Evolutionary conservation across 768 basidiomycete genomes (phyloP).

Genomic region (Trametes maxima): DNA sequence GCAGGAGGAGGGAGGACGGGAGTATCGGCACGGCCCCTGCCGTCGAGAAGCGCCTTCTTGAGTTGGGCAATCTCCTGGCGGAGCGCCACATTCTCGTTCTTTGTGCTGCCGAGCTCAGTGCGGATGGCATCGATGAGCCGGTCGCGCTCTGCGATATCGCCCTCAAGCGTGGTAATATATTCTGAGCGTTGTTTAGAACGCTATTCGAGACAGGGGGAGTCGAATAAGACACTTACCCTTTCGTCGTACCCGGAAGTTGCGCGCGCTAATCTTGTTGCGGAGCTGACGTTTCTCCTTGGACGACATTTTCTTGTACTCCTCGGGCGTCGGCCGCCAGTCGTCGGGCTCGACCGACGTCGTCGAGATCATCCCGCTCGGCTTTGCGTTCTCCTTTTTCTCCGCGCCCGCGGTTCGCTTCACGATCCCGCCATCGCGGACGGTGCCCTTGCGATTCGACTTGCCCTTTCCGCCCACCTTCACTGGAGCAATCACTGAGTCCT

Average conservation of each 20-base stretch:
- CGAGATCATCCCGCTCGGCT: slow-evolving; percentile 26
- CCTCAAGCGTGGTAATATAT: slow-evolving; percentile 93
- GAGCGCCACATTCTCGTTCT: slow-evolving; percentile 82
- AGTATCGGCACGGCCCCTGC: slow-evolving; percentile 47
- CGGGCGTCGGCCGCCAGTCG: slow-evolving; percentile 86
- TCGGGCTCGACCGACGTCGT: slow-evolving; percentile 49
- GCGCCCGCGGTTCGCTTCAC: slow-evolving; percentile 54
- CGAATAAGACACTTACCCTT: slow-evolving; percentile 60
- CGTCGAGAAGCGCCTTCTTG: slow-evolving; percentile 74
- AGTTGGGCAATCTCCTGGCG: slow-evolving; percentile 74
- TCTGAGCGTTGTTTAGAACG: slow-evolving; percentile 47
- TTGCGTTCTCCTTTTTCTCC: slow-evolving; percentile 42
- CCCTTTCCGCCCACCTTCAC: slow-evolving; percentile 54
- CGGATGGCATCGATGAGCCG: slow-evolving; percentile 86
- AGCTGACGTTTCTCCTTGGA: slow-evolving; percentile 96
- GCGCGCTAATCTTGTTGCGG: slow-evolving; percentile 93
- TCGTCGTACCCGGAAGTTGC: slow-evolving; percentile 92
- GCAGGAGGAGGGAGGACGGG: slow-evolving; percentile 49
- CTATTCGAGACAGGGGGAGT: slow-evolving; percentile 2
- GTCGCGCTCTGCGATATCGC: slow-evolving; percentile 92
- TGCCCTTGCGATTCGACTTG: slow-evolving; percentile 49
- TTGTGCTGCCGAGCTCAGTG: slow-evolving; percentile 75
- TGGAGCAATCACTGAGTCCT: slow-evolving; percentile 52
- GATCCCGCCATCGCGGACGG: slow-evolving; percentile 74
- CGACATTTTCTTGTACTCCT: slow-evolving; percentile 93